Base-by-base conservation (phyloP, 1,284 basidiomycete genomes). In the Melampsora abietis-canadensis region DNA sequence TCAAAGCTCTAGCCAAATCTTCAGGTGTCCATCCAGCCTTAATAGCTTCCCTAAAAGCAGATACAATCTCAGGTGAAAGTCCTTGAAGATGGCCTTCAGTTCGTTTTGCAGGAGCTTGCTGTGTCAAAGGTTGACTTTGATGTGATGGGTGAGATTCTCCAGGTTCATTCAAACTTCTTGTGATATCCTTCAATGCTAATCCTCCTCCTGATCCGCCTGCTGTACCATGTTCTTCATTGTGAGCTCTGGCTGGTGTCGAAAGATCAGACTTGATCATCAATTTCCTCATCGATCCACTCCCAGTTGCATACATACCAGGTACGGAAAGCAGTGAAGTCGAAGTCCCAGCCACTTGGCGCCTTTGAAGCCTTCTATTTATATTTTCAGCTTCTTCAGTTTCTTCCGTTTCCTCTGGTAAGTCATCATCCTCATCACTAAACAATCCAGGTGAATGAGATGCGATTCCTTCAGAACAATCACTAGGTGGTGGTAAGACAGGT, bases 391-490 rank as follows among this genome's bases (percentile, higher is more conserved):
- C n/a, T 15, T 44, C 40, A 44, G 40, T 44, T 2, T 44, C 40
- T 44, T 44, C 14, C 4, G 40, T 44, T 14, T 44, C 40, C 40
- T 44, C 12, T 44, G 40, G 40, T 44, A 44, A 14, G 2, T 61
- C 37, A 19, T 70, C 60, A 7, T 27, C 59, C 21, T 70, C 68
- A 40, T 70, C 68, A 40, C 68, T 70, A 8, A 19, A n/a, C 6
- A 47, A 47, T 31, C 63, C 68, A 34, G 21, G 37, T 14, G 68
- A 63, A 34, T 44, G 48, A 1, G 69, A 62, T 15, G 62, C 65
- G 27, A 72, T 72, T 24, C 69, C 69, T 47, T 72, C 69, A 8
- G 69, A 72, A 17, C 69, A 72, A 37, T 72, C 69, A 24, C 69
- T 72, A 10, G 69, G 69, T 8, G 69, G 69, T 21, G 69, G 69